A percentile compares a stretch with the other conserved stretches of the same genome.
Conservation (phyloP, 176 grass and related monocot species). For the Miscanthus lutarioriparius region DNA sequence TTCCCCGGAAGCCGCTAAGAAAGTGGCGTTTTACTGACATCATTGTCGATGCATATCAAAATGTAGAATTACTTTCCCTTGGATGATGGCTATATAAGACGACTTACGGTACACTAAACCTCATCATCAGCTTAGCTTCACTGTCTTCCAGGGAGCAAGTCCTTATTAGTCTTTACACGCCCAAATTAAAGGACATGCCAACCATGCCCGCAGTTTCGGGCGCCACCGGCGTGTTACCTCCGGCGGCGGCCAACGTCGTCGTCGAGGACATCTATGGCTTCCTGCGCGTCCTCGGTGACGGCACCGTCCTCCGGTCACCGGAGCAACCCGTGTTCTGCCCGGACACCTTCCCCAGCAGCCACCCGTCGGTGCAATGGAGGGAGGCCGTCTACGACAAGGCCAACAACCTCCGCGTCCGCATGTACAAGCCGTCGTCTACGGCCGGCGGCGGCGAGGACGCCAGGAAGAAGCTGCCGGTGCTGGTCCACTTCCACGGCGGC, state of each 20-base stretch:
- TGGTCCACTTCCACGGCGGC: slow-evolving; percentile 80
- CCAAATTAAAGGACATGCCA: neutral
- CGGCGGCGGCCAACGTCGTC: neutral
- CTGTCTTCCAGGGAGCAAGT: neutral
- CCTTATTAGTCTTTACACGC: neutral
- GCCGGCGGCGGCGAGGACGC: too few relatives aligned
- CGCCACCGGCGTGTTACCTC: neutral
- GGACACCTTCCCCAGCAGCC: slow-evolving; percentile 35
- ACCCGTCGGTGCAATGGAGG: slow-evolving; percentile 64
- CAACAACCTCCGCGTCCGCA: slow-evolving; percentile 56
- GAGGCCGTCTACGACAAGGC: slow-evolving; percentile 54
- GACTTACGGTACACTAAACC: neutral
- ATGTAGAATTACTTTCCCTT: neutral
- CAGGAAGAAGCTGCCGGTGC: slow-evolving; percentile 40
- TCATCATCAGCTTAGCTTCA: slow-evolving; percentile 14
- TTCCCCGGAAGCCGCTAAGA: too few relatives aligned
- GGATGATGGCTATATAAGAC: slow-evolving; percentile 36
- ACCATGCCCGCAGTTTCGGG: slow-evolving; percentile 30
- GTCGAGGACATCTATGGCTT: slow-evolving; percentile 45
- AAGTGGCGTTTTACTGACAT: too few relatives aligned
- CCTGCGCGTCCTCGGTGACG: slow-evolving; percentile 48
- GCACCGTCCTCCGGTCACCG: slow-evolving; percentile 43
- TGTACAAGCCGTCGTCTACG: too few relatives aligned
- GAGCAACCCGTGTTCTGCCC: slow-evolving; percentile 37
- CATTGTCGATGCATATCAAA: neutral